Evolutionary conservation across 169 alveolate genomes (phyloP).

Genomic region (Theileria parva): DNA sequence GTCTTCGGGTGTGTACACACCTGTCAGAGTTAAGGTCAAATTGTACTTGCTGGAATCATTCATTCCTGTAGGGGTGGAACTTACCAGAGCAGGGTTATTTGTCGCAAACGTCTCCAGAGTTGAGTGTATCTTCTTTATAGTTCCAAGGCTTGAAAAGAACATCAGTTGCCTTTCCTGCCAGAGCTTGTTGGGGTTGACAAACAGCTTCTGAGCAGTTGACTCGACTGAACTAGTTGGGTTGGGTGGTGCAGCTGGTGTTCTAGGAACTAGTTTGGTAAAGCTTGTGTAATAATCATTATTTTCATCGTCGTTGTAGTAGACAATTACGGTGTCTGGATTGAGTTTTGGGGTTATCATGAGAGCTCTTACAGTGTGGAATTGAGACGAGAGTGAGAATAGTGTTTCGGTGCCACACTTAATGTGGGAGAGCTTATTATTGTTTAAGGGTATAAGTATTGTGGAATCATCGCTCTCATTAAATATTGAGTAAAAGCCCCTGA

Average conservation of each 20-base stretch:
- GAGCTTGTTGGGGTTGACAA: background rate
- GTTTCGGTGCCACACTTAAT: background rate
- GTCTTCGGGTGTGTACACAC: background rate
- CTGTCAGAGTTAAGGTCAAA: background rate
- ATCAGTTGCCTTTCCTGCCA: background rate
- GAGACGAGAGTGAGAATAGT: constrained; percentile 3
- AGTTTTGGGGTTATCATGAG: background rate
- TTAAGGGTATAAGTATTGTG: constrained; percentile 1
- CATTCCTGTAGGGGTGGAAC: background rate
- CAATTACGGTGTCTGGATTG: background rate
- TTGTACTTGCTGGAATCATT: background rate
- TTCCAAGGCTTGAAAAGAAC: background rate
- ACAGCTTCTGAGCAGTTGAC: background rate
- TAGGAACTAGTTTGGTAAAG: background rate
- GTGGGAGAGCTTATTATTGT: background rate
- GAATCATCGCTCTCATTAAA: background rate
- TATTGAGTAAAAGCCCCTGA: background rate
- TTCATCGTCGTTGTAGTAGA: constrained; percentile 2
- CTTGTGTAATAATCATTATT: constrained; percentile 1
- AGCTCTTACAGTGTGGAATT: constrained; percentile 12
- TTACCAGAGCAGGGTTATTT: background rate
- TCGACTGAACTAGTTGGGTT: background rate
- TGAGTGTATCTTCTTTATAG: background rate
- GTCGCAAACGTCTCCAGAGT: background rate
- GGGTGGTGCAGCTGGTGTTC: background rate